phyloP scores from a whole-genome alignment of 352 stramenopile genomes.

The Globisporangium mamillatum region DNA sequence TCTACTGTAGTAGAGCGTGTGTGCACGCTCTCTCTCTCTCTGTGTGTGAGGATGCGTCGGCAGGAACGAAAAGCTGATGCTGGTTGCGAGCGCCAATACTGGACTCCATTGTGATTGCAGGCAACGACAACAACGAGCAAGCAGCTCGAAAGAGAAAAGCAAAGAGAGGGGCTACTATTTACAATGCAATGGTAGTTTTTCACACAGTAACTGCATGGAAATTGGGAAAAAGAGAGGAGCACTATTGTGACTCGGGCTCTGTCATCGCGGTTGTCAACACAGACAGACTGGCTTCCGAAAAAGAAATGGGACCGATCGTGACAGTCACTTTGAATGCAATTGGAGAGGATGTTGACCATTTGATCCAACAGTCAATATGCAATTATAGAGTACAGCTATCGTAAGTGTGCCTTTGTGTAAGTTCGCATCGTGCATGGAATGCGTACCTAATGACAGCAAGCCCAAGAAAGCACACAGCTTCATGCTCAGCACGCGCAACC shows the following conservation, averaged over 20 bases:
- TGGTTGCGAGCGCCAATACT: not conserved
- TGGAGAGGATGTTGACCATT: not conserved
- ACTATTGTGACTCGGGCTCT: conserved; percentile 6
- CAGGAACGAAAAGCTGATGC: not conserved
- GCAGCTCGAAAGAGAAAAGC: not conserved
- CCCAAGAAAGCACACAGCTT: not conserved
- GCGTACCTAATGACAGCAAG: no score
- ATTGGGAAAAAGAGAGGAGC: not conserved
- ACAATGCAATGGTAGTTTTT: not conserved
- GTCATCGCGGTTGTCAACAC: not conserved
- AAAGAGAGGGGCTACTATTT: not conserved
- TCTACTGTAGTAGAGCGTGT: not conserved
- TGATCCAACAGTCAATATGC: not conserved
- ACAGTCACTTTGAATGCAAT: not conserved
- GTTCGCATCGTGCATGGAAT: not conserved
- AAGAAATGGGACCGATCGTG: not conserved
- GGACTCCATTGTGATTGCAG: not conserved
- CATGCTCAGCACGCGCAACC: not conserved
- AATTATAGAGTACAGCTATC: not conserved
- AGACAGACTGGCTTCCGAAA: not conserved
- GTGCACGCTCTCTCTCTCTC: not conserved
- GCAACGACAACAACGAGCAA: not conserved
- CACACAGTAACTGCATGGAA: not conserved
- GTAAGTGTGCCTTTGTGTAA: no score
- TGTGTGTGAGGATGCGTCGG: not conserved